Conservation (phyloP, 2,329 filamentous ascomycete genomes). For the Aspergillus novoparasiticus region DNA sequence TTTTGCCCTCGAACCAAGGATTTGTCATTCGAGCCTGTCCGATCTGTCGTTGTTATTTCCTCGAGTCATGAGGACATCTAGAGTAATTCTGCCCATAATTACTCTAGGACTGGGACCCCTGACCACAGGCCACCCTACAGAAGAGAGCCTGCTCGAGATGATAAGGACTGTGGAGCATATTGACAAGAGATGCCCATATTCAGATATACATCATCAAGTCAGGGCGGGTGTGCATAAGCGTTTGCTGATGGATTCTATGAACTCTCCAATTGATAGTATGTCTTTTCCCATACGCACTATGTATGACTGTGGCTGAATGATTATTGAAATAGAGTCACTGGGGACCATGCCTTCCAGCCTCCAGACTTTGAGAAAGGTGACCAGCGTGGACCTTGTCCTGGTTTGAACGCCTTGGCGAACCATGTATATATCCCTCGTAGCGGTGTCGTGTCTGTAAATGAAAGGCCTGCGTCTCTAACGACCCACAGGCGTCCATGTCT, state of each 20-base stretch:
- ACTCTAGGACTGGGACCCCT: neutral
- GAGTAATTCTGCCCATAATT: neutral
- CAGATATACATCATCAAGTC: neutral
- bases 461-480: neutral
- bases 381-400: slow-evolving; percentile 45
- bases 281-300: neutral
- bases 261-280: slow-evolving; percentile 30
- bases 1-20: neutral
- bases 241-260: neutral
- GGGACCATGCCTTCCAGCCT: slow-evolving; percentile 37
- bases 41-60: neutral
- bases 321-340: slow-evolving; percentile 30
- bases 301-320: neutral
- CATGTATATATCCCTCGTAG: slow-evolving; percentile 47
- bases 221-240: neutral
- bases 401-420: slow-evolving; percentile 48
- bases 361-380: slow-evolving; percentile 38
- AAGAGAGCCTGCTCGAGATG: neutral
- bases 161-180: neutral
- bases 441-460: slow-evolving; percentile 37
- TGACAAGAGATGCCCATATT: neutral
- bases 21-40: neutral
- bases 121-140: neutral
- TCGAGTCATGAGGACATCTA: neutral
- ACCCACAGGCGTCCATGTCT: neutral